Evolutionary conservation across 2,329 filamentous ascomycete genomes (phyloP).

Genomic region (Aspergillus jensenii): DNA sequence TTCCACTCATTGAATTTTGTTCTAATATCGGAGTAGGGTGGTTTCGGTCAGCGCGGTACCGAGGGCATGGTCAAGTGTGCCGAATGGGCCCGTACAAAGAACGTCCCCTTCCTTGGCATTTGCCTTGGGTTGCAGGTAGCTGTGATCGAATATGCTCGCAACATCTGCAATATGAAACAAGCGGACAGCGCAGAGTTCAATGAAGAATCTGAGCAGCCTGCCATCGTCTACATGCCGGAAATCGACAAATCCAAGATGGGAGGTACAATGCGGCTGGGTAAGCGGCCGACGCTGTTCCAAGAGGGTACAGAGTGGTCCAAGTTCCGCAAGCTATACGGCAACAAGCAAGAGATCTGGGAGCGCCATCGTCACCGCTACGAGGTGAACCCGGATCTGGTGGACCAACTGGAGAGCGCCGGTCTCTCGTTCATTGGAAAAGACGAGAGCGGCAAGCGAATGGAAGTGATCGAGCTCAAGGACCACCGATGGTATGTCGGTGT

Average conservation of each 20-base stretch:
- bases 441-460: slow-evolving; percentile 74
- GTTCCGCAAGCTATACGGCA: slow-evolving; percentile 72
- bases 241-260: slow-evolving; percentile 73
- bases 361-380: slow-evolving; percentile 88
- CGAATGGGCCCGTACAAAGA: slow-evolving; percentile 82
- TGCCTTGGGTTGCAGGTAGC: slow-evolving; percentile 93
- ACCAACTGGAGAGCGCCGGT: slow-evolving; percentile 65
- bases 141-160: slow-evolving; percentile 82
- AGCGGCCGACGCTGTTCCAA: slow-evolving; percentile 74
- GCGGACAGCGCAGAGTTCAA: slow-evolving; percentile 60
- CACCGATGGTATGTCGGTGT: slow-evolving; percentile 84
- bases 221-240: slow-evolving; percentile 93
- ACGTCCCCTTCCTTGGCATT: slow-evolving; percentile 81
- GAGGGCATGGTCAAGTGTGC: slow-evolving; percentile 88
- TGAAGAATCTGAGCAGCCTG: slow-evolving; percentile 59
- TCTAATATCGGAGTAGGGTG: slow-evolving; percentile 47
- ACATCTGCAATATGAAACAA: slow-evolving; percentile 64
- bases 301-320: slow-evolving; percentile 73
- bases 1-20: background rate
- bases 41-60: slow-evolving; percentile 78
- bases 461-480: slow-evolving; percentile 77
- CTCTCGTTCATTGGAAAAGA: slow-evolving; percentile 79
- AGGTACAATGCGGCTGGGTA: slow-evolving; percentile 83
- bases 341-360: slow-evolving; percentile 59
- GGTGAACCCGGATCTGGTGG: slow-evolving; percentile 78